A percentile compares a stretch with the other conserved stretches of the same genome.
These are phyloP conservation scores for Alternaria sp. DNA, from an alignment of 2,329 filamentous ascomycete genomes.

Conservation along the genomic window DNA sequence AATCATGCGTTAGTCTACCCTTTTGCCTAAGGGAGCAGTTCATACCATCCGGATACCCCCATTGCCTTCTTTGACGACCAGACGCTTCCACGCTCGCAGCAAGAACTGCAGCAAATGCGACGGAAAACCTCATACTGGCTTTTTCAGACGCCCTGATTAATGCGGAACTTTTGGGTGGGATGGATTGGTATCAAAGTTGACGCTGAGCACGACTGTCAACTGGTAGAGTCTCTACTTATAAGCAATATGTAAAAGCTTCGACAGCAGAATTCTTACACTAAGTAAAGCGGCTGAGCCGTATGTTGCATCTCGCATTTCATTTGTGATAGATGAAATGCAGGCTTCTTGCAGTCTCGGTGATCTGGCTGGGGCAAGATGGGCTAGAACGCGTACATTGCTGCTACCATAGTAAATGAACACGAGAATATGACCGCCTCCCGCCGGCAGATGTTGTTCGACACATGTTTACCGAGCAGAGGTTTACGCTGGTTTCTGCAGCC, in stretches of 20 bases:
- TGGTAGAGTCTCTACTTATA: constrained; percentile 35
- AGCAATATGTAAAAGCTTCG: constrained; percentile 9
- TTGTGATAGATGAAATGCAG: constrained; percentile 40
- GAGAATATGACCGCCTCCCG: constrained; percentile 21
- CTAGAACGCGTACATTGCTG: constrained; percentile 26
- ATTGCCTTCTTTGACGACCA: constrained; percentile 33
- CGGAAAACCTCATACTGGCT: constrained; percentile 34
- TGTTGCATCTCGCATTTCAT: constrained; percentile 38
- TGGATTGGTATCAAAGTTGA: constrained; percentile 9
- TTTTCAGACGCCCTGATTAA: constrained; percentile 4
- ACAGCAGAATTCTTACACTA: neutral
- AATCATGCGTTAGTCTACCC: constrained; percentile 7
- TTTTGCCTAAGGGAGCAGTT: neutral
- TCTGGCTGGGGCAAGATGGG: constrained; percentile 21
- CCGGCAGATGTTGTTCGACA: constrained; percentile 25
- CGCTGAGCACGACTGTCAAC: constrained; percentile 9
- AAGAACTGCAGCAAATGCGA: constrained; percentile 33
- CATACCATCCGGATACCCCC: constrained; percentile 35
- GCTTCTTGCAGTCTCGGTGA: constrained; percentile 23
- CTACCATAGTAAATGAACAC: constrained; percentile 25
- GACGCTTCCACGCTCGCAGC: constrained; percentile 33
- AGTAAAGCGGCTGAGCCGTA: constrained; percentile 18
- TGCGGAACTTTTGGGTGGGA: neutral
- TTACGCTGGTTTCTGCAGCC: constrained; percentile 9
- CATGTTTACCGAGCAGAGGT: constrained; percentile 19